Evolutionary conservation across 2,329 filamentous ascomycete species (phyloP), one percentile per base, ranked within the genome.

Genomic region (Colletotrichum lini): DNA sequence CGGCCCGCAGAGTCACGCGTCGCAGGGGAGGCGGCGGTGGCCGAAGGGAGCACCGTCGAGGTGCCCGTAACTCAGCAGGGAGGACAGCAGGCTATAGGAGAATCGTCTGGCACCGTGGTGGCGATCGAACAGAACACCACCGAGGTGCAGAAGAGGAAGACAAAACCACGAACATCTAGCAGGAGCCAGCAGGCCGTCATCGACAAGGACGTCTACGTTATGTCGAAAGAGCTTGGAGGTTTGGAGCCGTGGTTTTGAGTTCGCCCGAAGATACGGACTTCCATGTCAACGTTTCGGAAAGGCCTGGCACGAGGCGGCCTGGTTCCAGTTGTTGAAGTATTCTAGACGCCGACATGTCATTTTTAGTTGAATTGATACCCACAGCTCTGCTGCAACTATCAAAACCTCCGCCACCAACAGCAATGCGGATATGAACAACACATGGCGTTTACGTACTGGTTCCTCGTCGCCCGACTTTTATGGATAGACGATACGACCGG

Each of bases 361-460:
- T 10, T 16, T 61, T 61, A 38, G 58, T 61, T 47, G 42, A 59
- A 50, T 40, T 30, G 58, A 61, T 61, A 61, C 58, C 58, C 58
- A 45, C 58, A 50, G 58, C 45, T 21, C 16, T 23, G 15, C 58
- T 50, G 58, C 58, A 59, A 18, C 18, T 7, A 44, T 26, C 23
- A 16, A 18, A 18, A 35, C 30, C 30, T 35, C 30, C 30, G 30
- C 30, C 30, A 35, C 30, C 30, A 35, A 35, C 8, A 9, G 2
- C 30, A 35, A 35, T 26, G 38, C 23, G 21, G 38, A n/a, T 2
- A 6, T 58, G 3, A 15, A 45, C 23, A 9, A 42, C 12, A 59
- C 40, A n/a, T 40, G 18, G 38, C 44, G 18, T 45, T 45, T 16
- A 18, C 15, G 6, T n/a, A 3, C 5, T 45, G n/a, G 44, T 45